These are phyloP conservation scores for Solanum etuberosum DNA, from an alignment of 257 asterid species.

Conservation along the genomic window DNA sequence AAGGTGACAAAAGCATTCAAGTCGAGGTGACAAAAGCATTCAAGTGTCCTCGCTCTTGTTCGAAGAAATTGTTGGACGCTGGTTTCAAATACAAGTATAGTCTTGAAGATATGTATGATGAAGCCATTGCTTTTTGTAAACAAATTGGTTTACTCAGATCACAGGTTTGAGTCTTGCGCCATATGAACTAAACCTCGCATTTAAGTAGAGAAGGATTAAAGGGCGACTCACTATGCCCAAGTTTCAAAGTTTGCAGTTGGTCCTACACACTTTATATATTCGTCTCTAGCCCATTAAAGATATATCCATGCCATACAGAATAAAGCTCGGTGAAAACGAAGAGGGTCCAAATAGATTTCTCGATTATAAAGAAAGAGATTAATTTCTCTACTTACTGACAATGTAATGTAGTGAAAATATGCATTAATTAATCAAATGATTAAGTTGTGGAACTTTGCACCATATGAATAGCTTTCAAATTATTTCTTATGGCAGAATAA, in stretches of 20 bases:
- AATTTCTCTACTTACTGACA: not conserved
- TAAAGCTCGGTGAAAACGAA: not conserved
- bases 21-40: not conserved
- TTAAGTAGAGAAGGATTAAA: not conserved
- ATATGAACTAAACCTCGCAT: not conserved
- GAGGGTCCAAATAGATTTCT: not conserved
- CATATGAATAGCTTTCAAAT: not conserved
- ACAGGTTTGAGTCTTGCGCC: not conserved
- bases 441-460: not conserved
- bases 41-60: not conserved
- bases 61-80: slow-evolving; percentile 34
- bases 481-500: not conserved
- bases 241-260: not conserved
- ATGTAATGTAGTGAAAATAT: not conserved
- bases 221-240: not conserved
- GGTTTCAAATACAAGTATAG: slow-evolving; percentile 35
- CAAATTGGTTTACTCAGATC: not conserved
- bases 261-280: not conserved
- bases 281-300: not conserved
- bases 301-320: rapidly evolving
- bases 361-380: not conserved
- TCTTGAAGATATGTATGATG: slow-evolving; percentile 43
- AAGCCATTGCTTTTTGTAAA: slow-evolving; percentile 35
- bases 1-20: not conserved
- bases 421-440: too few relatives aligned